Evolutionary conservation across 2,329 filamentous ascomycete species (phyloP).

Genomic region (Sporothrix schenckii): DNA sequence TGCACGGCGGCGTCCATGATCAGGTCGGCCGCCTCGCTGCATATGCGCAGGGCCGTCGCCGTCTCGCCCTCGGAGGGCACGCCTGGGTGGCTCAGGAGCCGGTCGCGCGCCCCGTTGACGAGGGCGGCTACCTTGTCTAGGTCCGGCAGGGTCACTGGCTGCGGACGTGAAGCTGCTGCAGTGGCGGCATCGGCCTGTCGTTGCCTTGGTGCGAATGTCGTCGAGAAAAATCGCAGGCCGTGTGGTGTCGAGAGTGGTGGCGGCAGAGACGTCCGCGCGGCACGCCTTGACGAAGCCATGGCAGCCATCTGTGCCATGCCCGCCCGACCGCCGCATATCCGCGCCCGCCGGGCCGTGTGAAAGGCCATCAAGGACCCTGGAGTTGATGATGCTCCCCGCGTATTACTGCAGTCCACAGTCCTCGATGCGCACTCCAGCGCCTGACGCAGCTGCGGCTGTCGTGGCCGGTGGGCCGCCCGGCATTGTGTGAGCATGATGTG

Average conservation of each 20-base stretch:
- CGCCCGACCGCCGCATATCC: neutral
- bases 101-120: slow-evolving; percentile 49
- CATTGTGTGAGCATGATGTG: slow-evolving; percentile 22
- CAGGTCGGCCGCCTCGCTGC: slow-evolving; percentile 49
- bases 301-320: neutral
- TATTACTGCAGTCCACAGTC: slow-evolving; percentile 30
- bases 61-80: slow-evolving; percentile 52
- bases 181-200: neutral
- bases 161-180: slow-evolving; percentile 21
- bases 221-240: slow-evolving; percentile 1
- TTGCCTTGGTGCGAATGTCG: slow-evolving; percentile 6
- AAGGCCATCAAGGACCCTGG: slow-evolving; percentile 8
- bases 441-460: slow-evolving; percentile 34
- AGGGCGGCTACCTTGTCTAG: slow-evolving; percentile 48
- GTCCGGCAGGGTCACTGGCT: slow-evolving; percentile 40
- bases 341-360: slow-evolving; percentile 22
- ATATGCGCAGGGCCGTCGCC: slow-evolving; percentile 50
- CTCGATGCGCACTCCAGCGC: slow-evolving; percentile 41
- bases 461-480: slow-evolving; percentile 13
- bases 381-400: neutral
- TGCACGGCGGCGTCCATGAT: slow-evolving; percentile 45
- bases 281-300: too few relatives aligned
- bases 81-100: slow-evolving; percentile 50
- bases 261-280: neutral
- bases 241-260: neutral